Evolutionary conservation across 1,284 basidiomycete genomes (phyloP).

Genomic region (Irpex sp.): DNA sequence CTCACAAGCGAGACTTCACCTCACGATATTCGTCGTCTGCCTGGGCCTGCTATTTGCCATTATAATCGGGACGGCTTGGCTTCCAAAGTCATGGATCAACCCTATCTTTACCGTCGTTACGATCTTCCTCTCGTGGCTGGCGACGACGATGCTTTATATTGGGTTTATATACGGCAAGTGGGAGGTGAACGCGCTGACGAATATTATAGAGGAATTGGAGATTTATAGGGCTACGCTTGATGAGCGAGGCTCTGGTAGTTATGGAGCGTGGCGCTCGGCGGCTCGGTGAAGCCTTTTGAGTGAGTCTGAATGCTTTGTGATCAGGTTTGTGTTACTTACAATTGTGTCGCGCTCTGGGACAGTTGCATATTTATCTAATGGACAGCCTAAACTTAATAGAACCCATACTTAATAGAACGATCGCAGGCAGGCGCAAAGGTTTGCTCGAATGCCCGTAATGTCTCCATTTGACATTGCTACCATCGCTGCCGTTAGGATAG

Average conservation of each 20-base stretch:
- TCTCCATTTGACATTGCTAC: no score
- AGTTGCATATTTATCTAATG: no score
- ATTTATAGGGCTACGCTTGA: slow-evolving; percentile 35
- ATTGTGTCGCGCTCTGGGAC: no score
- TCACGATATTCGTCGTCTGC: slow-evolving; percentile 54
- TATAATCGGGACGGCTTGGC: slow-evolving; percentile 59
- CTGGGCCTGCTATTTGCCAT: slow-evolving; percentile 48
- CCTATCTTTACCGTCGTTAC: slow-evolving; percentile 68
- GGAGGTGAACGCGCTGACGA: slow-evolving; percentile 80
- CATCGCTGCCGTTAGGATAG: no score
- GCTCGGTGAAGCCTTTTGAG: background rate
- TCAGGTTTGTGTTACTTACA: no score
- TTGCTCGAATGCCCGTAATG: no score
- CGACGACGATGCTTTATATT: slow-evolving; percentile 85
- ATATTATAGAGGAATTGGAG: slow-evolving; percentile 82
- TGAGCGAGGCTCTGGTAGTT: slow-evolving; percentile 9
- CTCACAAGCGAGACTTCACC: slow-evolving; percentile 53
- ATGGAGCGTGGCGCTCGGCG: background rate
- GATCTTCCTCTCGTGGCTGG: slow-evolving; percentile 68
- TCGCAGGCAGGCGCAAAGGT: no score
- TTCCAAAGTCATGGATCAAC: slow-evolving; percentile 57
- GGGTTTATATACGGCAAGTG: slow-evolving; percentile 89
- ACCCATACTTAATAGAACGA: no score
- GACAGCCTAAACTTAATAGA: no score
- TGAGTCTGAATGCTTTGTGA: no score